phyloP scores from a whole-genome alignment of 2,329 filamentous ascomycete species.

The Scytalidium sp. region DNA sequence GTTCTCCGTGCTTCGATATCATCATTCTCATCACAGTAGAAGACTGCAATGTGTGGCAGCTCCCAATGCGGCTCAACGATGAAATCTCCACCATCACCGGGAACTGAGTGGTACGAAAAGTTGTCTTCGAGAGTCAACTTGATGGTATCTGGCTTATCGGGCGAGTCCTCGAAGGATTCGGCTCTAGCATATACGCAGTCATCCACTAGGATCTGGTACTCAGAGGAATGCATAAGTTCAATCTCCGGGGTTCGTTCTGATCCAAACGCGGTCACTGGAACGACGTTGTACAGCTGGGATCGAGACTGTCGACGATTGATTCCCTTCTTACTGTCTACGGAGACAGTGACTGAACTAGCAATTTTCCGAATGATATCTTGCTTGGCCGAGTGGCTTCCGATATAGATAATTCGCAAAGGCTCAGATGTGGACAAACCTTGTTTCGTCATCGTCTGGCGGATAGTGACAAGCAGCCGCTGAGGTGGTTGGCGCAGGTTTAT shows the following conservation, averaged over 20 bases:
- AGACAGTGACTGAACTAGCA: slow-evolving; percentile 44
- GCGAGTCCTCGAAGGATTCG: slow-evolving; percentile 25
- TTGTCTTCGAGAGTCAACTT: slow-evolving; percentile 34
- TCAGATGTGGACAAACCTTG: slow-evolving; percentile 41
- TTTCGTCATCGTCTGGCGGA: slow-evolving; percentile 48
- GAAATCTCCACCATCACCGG: slow-evolving; percentile 30
- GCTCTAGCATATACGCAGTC: slow-evolving; percentile 41
- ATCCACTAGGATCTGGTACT: slow-evolving; percentile 49
- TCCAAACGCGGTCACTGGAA: slow-evolving; percentile 48
- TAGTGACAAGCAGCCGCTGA: slow-evolving; percentile 36
- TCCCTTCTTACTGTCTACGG: slow-evolving; percentile 26
- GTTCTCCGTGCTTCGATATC: slow-evolving; percentile 34
- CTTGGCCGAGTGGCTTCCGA: slow-evolving; percentile 39
- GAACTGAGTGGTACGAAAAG: slow-evolving; percentile 31
- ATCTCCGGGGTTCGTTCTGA: slow-evolving; percentile 43
- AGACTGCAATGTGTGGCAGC: slow-evolving; percentile 46
- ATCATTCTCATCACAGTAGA: slow-evolving; percentile 45
- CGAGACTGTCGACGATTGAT: slow-evolving; percentile 24
- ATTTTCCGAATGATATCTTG: slow-evolving; percentile 43
- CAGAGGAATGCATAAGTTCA: slow-evolving; percentile 49
- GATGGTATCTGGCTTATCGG: slow-evolving; percentile 36
- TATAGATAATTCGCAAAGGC: slow-evolving; percentile 47
- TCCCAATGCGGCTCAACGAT: slow-evolving; percentile 41
- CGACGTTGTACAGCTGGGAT: slow-evolving; percentile 48
- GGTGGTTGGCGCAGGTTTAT: slow-evolving; percentile 32